Conservation (phyloP, 2,329 filamentous ascomycete genomes). For the Fusarium torulosum region DNA sequence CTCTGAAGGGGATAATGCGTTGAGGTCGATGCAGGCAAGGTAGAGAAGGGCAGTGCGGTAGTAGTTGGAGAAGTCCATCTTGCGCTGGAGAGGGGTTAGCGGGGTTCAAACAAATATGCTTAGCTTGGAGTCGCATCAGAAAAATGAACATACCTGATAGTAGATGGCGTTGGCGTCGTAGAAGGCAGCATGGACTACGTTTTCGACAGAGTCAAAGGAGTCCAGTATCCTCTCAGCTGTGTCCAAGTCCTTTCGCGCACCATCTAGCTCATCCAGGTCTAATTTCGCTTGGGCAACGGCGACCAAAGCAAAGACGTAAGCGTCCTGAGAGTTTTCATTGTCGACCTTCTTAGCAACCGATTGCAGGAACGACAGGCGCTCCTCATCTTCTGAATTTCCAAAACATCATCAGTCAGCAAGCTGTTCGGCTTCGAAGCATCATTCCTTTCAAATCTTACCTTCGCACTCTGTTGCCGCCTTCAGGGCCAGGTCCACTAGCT, state of each 20-base stretch:
- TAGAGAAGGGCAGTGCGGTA: conserved; percentile 98
- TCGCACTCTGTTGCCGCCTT: conserved; percentile 87
- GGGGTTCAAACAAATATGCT: conserved; percentile 50
- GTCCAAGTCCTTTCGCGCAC: conserved; percentile 87
- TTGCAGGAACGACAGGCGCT: conserved; percentile 87
- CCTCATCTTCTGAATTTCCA: conserved; percentile 76
- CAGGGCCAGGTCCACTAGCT: conserved; percentile 91
- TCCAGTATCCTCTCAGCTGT: conserved; percentile 90
- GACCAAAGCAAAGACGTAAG: conserved; percentile 92
- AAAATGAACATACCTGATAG: conserved; percentile 73
- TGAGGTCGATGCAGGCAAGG: conserved; percentile 92
- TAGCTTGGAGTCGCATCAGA: not conserved
- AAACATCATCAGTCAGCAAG: conserved; percentile 26
- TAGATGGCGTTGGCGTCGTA: conserved; percentile 96
- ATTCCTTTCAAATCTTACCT: conserved; percentile 63
- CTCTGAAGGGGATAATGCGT: conserved; percentile 78
- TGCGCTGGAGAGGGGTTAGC: conserved; percentile 60
- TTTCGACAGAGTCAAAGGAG: conserved; percentile 93
- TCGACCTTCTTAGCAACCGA: conserved; percentile 89
- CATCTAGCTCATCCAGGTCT: conserved; percentile 81
- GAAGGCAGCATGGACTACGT: conserved; percentile 93
- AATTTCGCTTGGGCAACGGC: conserved; percentile 91
- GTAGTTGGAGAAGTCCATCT: conserved; percentile 94
- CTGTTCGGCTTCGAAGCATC: conserved; percentile 21
- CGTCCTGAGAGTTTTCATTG: conserved; percentile 92